Evolutionary conservation across 441 rosid species (phyloP).

Genomic region (Omphalea diandra): DNA sequence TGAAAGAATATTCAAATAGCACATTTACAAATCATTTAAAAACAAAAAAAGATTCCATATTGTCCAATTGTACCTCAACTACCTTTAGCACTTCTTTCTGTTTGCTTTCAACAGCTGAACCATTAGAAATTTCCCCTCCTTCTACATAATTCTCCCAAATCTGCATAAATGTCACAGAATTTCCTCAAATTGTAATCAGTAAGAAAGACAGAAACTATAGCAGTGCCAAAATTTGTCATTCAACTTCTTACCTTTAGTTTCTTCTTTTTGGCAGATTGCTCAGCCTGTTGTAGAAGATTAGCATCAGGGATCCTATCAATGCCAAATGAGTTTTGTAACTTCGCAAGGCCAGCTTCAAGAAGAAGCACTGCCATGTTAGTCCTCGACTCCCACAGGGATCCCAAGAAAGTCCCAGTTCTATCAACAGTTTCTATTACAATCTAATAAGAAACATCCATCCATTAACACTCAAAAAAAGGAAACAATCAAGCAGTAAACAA

Average conservation of each 20-base stretch:
- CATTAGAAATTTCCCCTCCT: slow-evolving; percentile 83
- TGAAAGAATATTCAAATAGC: slow-evolving; percentile 26
- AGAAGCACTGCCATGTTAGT: slow-evolving; percentile 68
- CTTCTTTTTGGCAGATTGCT: slow-evolving; percentile 78
- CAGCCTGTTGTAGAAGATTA: slow-evolving; percentile 85
- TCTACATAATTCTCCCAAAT: slow-evolving; percentile 97
- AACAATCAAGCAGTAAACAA: slow-evolving; percentile 19
- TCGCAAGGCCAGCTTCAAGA: slow-evolving; percentile 96
- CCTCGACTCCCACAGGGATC: slow-evolving; percentile 88
- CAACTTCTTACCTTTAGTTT: slow-evolving; percentile 68
- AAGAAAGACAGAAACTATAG: slow-evolving; percentile 15
- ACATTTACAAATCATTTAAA: slow-evolving; percentile 5
- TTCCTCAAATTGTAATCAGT: not conserved
- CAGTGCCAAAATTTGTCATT: not conserved
- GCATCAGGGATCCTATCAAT: slow-evolving; percentile 76
- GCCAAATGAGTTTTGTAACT: slow-evolving; percentile 81
- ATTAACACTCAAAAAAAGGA: slow-evolving; percentile 15
- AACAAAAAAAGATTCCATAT: not conserved
- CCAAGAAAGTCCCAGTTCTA: slow-evolving; percentile 96
- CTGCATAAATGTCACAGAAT: slow-evolving; percentile 41
- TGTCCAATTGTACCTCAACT: slow-evolving; percentile 14
- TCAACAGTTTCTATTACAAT: slow-evolving; percentile 92
- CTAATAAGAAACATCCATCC: slow-evolving; percentile 35
- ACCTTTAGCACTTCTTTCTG: slow-evolving; percentile 94
- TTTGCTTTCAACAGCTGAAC: slow-evolving; percentile 64